Evolutionary conservation across 225 moss, liverwort and hornwort genomes (phyloP), one percentile per base, ranked within the genome.

Genomic region (Pleurozium schreberi): DNA sequence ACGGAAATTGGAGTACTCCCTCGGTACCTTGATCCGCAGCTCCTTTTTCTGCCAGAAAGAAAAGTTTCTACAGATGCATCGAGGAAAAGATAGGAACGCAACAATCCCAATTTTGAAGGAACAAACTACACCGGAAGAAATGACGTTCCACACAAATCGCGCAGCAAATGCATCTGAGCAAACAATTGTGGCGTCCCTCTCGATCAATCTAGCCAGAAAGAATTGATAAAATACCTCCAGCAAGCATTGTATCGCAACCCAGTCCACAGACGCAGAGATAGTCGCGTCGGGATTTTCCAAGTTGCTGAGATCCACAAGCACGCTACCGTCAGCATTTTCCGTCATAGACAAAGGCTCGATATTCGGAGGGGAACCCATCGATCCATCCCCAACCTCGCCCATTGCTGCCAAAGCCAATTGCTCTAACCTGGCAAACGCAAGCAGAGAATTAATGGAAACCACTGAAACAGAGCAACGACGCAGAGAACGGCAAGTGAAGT

Each of bases 201-300:
- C 53, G 53, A 53, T 53, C 11, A 6, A 6, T 47, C 31, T 17
- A 74, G 47, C 18, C 30, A 30, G 30, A 47, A 45, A 73, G 30
- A 73, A 10, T 45, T 47, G 18, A 30, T 73, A 30, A 47, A 47
- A 17, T 47, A 74, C 47, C 74, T 47, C 30, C 4, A 47, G 18
- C 0, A 74, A 18, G 18, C 0, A 74, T 11, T 6, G 3, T 5
- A 3, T 45, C 17, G 10, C 28, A 45, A 10, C 71, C 5, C 0
- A 9, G 3, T 27, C 0, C 71, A 45, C 10, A 28, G 28, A 45
- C 28, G 16, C 17, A 28, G 5, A 17, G 45, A 28, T 0, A 27
- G 0, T 27, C 26, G 11, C 8, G 70, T 27, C 45, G 28, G 28
- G 28, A 28, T 71, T 71, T 3, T 43, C 16, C 65, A 70, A 42